Evolutionary conservation across 495 filamentous ascomycete species (phyloP), one percentile per base, ranked within the genome.

Genomic region (Aspergillus ellipticus): DNA sequence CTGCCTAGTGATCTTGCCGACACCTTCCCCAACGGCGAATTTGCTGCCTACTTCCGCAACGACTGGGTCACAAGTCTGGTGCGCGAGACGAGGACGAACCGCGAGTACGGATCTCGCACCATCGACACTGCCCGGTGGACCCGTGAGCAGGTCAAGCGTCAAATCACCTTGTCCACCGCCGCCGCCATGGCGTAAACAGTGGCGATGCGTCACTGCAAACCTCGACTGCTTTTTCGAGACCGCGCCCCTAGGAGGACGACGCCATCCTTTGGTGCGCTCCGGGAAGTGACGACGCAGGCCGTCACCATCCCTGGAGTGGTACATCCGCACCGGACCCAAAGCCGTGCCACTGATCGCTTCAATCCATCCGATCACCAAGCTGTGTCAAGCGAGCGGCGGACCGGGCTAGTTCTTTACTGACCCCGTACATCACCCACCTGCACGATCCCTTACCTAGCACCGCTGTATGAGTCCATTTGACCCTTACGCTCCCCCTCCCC

Each of bases 71-170:
- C 84, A 16, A 69, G 76, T 15, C 84, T 98, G 77, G 89, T 96
- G 57, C 89, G 90, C 71, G 92, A 97, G 64, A 89, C 88, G 16
- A 85, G 89, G 52, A 75, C 82, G 28, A 97, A 93, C 78, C 85
- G 87, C 29, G 90, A 96, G 6, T 96, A 88, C 76, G 77, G 82
- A 63, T 41, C 77, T 16, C 89, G 92, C 49, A 97, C 94, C 6
- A 85, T 90, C 56, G 92, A 97, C 26, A 97, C 93, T 17, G 94
- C 94, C 63, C 87, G 94, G 49, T 98, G 94, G 94, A 91, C 94
- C 55, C 86, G 94, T 35, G 95, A 97, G 77, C 91, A 96, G 66
- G 91, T 97, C 66, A 96, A 96, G 80, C 86, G 90, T 59, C 94
- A 98, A 70, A 82, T 88, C 50, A 80, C 74, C 68, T 39, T 78